Base-by-base conservation (phyloP, 306 rosid species). In the Betula pendula region DNA sequence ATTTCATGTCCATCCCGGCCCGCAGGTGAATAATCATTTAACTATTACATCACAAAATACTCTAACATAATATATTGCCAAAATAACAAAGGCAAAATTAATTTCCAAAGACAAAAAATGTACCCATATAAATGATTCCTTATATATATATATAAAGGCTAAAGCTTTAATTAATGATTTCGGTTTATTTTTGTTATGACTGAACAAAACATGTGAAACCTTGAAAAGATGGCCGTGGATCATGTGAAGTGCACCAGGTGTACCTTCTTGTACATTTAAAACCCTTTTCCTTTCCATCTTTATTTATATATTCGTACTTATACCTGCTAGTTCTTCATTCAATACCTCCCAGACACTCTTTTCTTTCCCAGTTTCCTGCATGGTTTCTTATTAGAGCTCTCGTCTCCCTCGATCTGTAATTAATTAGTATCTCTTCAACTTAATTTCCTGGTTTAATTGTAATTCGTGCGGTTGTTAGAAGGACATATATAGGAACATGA, bases 241-340 rank as follows among this genome's bases (percentile, higher is more conserved):
- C 98, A 90, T 89, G 98, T 95, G 98, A 95, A 75, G 79, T 74
- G 80, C 80, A 67, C 75, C 88, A 84, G 85, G 56, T 56, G 84
- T 81, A 80, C 89, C 82, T 73, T 55, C 69, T 74, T 80, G 79
- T 25, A 81, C 95, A 91, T 91, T 93, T 88, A 91, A 79, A 81
- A 19, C 72, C 38, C 52, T 80, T 72, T 11, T 48, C 24, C 66
- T 33, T 29, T 47, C 52, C 15, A 56, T 76, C 80, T 77, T 77
- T 4, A 27, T 74, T 25, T 77, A 59, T 38, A 38, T 38, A n/a
- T n/a, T n/a, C n/a, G n/a, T n/a, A n/a, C n/a, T n/a, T n/a, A n/a
- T n/a, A n/a, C n/a, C n/a, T n/a, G n/a, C n/a, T n/a, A n/a, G n/a
- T n/a, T n/a, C n/a, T n/a, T n/a, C n/a, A n/a, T n/a, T n/a, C n/a